Evolutionary conservation across 2,329 filamentous ascomycete species (phyloP).

Genomic region (Niveomyces coronatus): DNA sequence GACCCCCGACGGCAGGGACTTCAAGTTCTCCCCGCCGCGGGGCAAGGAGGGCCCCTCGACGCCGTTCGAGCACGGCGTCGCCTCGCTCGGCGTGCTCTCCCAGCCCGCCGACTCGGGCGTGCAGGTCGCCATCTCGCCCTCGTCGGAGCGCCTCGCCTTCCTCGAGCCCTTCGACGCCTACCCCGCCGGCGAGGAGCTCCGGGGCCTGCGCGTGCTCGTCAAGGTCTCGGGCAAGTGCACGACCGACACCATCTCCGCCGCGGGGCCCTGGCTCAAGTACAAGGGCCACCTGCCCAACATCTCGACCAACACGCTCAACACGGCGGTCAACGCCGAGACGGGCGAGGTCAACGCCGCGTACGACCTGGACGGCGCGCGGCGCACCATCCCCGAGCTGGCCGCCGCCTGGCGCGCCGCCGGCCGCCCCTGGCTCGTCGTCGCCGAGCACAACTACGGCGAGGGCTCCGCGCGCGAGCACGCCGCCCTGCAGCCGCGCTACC

Average conservation of each 20-base stretch:
- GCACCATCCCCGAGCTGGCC: conserved; percentile 80
- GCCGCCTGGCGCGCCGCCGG: conserved; percentile 68
- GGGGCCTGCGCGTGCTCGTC: conserved; percentile 75
- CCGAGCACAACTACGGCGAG: conserved; percentile 96
- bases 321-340: conserved; percentile 83
- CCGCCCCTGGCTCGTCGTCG: conserved; percentile 83
- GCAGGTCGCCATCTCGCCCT: conserved; percentile 68
- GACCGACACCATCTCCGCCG: conserved; percentile 95
- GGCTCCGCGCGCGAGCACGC: conserved; percentile 84
- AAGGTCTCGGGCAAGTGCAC: conserved; percentile 98
- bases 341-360: conserved; percentile 88
- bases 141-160: conserved; percentile 81
- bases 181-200: conserved; percentile 67
- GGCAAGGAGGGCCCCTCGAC: conserved; percentile 53
- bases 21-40: conserved; percentile 73
- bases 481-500: conserved; percentile 80
- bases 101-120: conserved; percentile 61
- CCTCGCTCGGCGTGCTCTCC: conserved; percentile 61
- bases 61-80: conserved; percentile 69
- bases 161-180: conserved; percentile 86
- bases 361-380: conserved; percentile 64
- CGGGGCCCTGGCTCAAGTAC: conserved; percentile 97
- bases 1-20: conserved; percentile 68
- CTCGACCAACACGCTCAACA: conserved; percentile 92
- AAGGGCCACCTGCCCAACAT: conserved; percentile 99